Evolutionary conservation across 2,329 filamentous ascomycete species (phyloP).

Genomic region (Raffaelea albimanens): DNA sequence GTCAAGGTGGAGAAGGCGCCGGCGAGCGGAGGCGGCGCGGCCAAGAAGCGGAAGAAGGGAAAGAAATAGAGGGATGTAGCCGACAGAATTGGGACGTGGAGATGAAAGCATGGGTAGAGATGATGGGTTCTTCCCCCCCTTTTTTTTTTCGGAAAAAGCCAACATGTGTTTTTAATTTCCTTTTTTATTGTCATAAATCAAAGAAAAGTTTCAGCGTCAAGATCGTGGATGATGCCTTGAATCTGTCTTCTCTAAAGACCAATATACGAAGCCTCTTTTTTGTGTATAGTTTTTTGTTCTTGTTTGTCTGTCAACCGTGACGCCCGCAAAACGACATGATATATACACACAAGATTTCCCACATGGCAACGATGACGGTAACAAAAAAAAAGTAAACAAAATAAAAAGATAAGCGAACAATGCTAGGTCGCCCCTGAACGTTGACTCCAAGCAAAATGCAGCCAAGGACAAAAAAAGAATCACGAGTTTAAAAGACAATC

Average conservation of each 20-base stretch:
- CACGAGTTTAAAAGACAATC: neutral
- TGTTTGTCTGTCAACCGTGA: neutral
- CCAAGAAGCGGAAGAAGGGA: slow-evolving; percentile 31
- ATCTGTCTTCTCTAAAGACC: no score
- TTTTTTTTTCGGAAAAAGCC: neutral
- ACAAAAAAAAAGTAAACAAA: neutral
- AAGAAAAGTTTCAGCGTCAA: neutral
- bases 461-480: neutral
- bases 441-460: neutral
- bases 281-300: neutral
- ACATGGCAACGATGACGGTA: no score
- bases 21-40: slow-evolving; percentile 15
- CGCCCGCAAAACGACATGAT: neutral
- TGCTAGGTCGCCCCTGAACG: neutral
- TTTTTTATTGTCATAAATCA: neutral
- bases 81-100: no score
- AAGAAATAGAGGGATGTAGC: slow-evolving; percentile 27
- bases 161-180: neutral
- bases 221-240: no score
- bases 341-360: neutral
- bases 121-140: no score
- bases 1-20: slow-evolving; percentile 54
- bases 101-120: no score
- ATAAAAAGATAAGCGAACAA: neutral
- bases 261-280: no score